Percentiles rank a stretch among this genome's conserved stretches.
Evolutionary conservation across 306 rosid genomes (phyloP).

Genomic region (cucumber (Cucumis sativus)): DNA sequence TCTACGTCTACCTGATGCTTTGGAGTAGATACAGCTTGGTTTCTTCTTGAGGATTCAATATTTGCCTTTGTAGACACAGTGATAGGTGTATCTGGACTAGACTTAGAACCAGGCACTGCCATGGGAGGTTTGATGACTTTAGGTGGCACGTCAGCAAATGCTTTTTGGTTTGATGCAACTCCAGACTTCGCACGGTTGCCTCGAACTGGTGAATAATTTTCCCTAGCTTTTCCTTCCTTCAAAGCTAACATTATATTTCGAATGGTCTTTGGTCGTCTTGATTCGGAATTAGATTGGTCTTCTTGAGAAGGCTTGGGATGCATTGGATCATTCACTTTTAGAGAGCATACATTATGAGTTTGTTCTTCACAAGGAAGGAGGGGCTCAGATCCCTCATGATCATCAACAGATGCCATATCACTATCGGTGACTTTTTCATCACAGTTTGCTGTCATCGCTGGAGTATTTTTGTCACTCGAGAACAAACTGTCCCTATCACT

Average conservation of each 20-base stretch:
- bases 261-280: slow-evolving; percentile 64
- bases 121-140: slow-evolving; percentile 58
- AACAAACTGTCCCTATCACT: slow-evolving; percentile 76
- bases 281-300: slow-evolving; percentile 47
- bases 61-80: slow-evolving; percentile 30
- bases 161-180: slow-evolving; percentile 35
- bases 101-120: slow-evolving; percentile 36
- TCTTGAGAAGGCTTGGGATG: slow-evolving; percentile 27
- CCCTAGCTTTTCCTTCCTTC: slow-evolving; percentile 74
- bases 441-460: slow-evolving; percentile 18
- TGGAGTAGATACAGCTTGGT: slow-evolving; percentile 37
- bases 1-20: slow-evolving; percentile 74
- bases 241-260: slow-evolving; percentile 74
- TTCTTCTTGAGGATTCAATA: slow-evolving; percentile 48
- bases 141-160: slow-evolving; percentile 37
- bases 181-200: slow-evolving; percentile 41
- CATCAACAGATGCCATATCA: slow-evolving; percentile 46
- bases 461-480: slow-evolving; percentile 55
- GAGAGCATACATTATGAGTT: slow-evolving; percentile 21
- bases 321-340: slow-evolving; percentile 32
- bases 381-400: slow-evolving; percentile 48
- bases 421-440: slow-evolving; percentile 41
- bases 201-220: slow-evolving; percentile 76
- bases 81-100: slow-evolving; percentile 41
- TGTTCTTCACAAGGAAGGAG: slow-evolving; percentile 31